Evolutionary conservation across 2,329 filamentous ascomycete species (phyloP).

Genomic region (Arthrobotrys musiformis): DNA sequence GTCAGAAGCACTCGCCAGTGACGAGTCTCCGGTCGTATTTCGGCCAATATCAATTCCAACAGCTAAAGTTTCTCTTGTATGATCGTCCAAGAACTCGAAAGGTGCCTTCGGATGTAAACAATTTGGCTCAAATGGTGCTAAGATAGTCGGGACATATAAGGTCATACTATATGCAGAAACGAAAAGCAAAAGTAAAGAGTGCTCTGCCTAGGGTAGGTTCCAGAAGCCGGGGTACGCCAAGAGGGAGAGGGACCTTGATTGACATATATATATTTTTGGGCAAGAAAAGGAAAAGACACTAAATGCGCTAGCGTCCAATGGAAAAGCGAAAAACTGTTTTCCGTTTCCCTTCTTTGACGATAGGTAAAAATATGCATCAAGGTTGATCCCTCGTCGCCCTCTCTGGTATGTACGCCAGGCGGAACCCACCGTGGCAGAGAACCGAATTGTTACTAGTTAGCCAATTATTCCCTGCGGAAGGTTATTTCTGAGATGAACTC

Average conservation of each 20-base stretch:
- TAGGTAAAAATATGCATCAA: conserved; percentile 40
- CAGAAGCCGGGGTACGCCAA: conserved; percentile 32
- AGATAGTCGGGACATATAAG: conserved; percentile 54
- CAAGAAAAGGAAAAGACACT: conserved; percentile 23
- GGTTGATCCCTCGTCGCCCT: conserved; percentile 36
- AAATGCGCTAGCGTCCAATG: conserved; percentile 1
- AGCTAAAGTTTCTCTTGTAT: conserved; percentile 42
- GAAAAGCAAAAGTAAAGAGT: conserved; percentile 4
- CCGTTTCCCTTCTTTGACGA: conserved; percentile 44
- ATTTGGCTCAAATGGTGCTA: conserved; percentile 47
- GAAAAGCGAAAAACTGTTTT: conserved; percentile 14
- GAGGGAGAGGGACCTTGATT: conserved; percentile 27
- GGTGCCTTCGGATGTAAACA: conserved; percentile 48
- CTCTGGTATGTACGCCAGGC: conserved; percentile 11
- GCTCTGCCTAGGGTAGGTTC: conserved; percentile 12
- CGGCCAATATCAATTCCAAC: conserved; percentile 52
- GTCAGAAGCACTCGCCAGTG: background rate
- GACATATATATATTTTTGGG: conserved; percentile 38
- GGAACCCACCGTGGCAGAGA: conserved; percentile 37
- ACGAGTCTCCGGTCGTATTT: conserved; percentile 22
- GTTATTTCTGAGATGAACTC: conserved; percentile 12
- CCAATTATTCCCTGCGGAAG: conserved; percentile 8
- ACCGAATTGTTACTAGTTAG: conserved; percentile 29
- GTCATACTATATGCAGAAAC: conserved; percentile 48
- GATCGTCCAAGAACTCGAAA: conserved; percentile 49